Percentiles rank a stretch among this genome's conserved stretches.
These are phyloP conservation scores for Solanum gracilifrons DNA, from an alignment of 257 asterid genomes.

Conservation along the genomic window DNA sequence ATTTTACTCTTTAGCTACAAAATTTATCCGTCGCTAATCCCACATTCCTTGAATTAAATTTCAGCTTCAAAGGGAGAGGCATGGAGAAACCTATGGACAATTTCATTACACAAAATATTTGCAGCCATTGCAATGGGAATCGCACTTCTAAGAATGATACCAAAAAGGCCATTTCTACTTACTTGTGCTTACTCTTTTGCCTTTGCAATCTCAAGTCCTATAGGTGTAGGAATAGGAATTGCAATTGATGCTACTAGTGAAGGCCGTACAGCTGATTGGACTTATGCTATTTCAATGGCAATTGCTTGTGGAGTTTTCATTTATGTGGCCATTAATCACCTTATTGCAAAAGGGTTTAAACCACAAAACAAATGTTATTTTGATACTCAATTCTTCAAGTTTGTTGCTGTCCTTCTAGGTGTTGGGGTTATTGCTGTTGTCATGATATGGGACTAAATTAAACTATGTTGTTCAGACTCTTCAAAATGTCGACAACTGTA, in stretches of 20 bases:
- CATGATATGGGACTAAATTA: slow-evolving; percentile 72
- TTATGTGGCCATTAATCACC: slow-evolving; percentile 74
- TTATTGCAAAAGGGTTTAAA: slow-evolving; percentile 61
- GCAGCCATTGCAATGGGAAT: slow-evolving; percentile 93
- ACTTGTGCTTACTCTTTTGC: slow-evolving; percentile 67
- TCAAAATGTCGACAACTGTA: background rate
- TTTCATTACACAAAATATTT: slow-evolving; percentile 74
- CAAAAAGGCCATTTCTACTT: slow-evolving; percentile 64
- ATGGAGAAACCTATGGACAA: slow-evolving; percentile 84
- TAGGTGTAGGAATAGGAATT: slow-evolving; percentile 82
- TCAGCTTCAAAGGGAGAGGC: slow-evolving; percentile 61
- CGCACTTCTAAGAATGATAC: slow-evolving; percentile 75
- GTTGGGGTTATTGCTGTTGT: slow-evolving; percentile 67
- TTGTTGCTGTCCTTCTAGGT: slow-evolving; percentile 64
- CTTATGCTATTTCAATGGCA: slow-evolving; percentile 79
- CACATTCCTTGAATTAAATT: background rate
- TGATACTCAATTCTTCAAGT: slow-evolving; percentile 61
- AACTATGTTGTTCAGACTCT: background rate
- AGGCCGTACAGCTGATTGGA: slow-evolving; percentile 64
- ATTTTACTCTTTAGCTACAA: background rate
- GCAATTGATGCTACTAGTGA: slow-evolving; percentile 73
- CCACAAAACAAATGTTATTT: slow-evolving; percentile 29
- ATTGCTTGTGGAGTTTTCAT: slow-evolving; percentile 73
- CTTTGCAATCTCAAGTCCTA: slow-evolving; percentile 71
- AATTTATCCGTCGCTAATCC: background rate